Percentiles rank a stretch among this genome's conserved stretches.
Conservation (phyloP, 75 land plant species). For the Cryptomeria japonica region DNA sequence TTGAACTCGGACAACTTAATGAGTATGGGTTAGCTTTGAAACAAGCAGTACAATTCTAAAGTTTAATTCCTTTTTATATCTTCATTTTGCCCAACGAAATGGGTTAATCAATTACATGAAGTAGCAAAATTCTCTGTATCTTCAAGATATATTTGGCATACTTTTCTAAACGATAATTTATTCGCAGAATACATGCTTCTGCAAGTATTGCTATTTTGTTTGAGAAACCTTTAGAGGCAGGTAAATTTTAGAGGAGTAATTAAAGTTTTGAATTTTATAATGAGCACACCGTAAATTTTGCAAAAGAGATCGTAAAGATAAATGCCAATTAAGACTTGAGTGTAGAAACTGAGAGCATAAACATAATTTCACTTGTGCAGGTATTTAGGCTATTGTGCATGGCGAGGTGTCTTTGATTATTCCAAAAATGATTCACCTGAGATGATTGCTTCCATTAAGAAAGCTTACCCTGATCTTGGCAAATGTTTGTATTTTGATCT, state of each 20-base stretch:
- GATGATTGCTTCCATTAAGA: conserved; percentile 29
- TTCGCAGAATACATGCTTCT: not conserved
- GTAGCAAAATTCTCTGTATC: not conserved
- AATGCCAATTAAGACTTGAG: not conserved
- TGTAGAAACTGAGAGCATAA: not conserved
- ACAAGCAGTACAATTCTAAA: not conserved
- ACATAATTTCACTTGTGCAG: conserved; percentile 28
- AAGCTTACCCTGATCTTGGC: conserved; percentile 73
- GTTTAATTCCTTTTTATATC: not conserved
- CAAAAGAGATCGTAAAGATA: not conserved
- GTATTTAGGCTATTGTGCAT: conserved; percentile 86
- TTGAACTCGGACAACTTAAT: too few relatives aligned
- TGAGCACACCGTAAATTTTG: not conserved
- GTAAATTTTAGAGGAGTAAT: not conserved
- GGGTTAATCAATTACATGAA: not conserved
- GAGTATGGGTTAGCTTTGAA: not conserved
- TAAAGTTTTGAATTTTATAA: not conserved
- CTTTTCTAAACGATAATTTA: not conserved
- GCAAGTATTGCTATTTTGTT: not conserved
- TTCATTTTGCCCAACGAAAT: not conserved
- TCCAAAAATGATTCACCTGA: conserved; percentile 43
- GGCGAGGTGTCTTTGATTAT: conserved; percentile 79
- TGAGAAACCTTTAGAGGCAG: not conserved
- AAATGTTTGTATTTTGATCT: conserved; percentile 76
- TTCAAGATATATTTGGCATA: not conserved